These are phyloP conservation scores for Iris pallida DNA, from an alignment of 116 monocot genomes.

Conservation along the genomic window DNA sequence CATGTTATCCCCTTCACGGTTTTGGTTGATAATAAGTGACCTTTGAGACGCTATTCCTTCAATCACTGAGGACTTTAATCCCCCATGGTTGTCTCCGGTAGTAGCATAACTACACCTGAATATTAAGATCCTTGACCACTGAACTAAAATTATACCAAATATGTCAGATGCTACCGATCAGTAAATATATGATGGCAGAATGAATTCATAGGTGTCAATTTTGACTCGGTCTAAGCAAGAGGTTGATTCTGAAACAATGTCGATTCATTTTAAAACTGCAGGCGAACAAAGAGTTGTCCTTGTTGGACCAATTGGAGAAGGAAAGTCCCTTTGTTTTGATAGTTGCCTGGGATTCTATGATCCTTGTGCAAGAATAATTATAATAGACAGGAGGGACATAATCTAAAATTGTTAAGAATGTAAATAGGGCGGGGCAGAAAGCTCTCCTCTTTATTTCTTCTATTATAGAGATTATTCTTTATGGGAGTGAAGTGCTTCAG, in stretches of 20 bases:
- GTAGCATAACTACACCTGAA: constrained; percentile 22
- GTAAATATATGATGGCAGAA: constrained; percentile 10
- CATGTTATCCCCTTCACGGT: constrained; percentile 32
- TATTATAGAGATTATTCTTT: constrained; percentile 36
- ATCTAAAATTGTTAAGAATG: constrained; percentile 33
- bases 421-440: constrained; percentile 45
- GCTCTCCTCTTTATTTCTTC: constrained; percentile 33
- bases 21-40: constrained; percentile 23
- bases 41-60: constrained; percentile 30
- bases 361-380: constrained; percentile 17
- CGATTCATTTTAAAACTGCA: constrained; percentile 21
- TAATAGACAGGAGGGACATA: constrained; percentile 28
- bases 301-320: constrained; percentile 35
- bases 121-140: constrained; percentile 32
- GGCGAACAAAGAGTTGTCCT: constrained; percentile 21
- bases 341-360: constrained; percentile 34
- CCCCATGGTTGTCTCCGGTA: constrained; percentile 32
- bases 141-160: constrained; percentile 37
- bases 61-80: constrained; percentile 41
- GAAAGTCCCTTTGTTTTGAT: constrained; percentile 42
- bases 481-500: constrained; percentile 29
- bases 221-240: constrained; percentile 30
- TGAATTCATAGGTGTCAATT: constrained; percentile 22
- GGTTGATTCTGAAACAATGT: constrained; percentile 23
- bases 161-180: constrained; percentile 2